phyloP scores from a whole-genome alignment of 2,329 filamentous ascomycete species.

The Scortechinia acanthostroma region DNA sequence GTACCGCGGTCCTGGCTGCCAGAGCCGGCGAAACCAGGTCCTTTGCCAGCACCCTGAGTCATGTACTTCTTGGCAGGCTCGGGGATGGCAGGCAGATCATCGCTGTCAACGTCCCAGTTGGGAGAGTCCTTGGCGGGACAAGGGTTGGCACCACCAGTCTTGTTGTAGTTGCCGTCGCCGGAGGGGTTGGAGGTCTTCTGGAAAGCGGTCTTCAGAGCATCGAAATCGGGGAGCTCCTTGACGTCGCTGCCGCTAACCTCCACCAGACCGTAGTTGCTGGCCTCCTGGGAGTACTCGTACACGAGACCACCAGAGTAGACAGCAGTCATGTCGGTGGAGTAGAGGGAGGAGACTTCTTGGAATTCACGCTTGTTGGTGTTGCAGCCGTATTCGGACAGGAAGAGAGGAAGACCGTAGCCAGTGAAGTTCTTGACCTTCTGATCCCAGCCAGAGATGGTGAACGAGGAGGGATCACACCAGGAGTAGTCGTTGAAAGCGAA shows the following conservation, averaged over 20 bases:
- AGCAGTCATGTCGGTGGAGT: constrained; percentile 72
- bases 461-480: constrained; percentile 70
- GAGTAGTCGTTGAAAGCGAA: constrained; percentile 88
- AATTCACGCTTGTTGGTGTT: constrained; percentile 76
- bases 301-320: constrained; percentile 95
- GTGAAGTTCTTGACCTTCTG: constrained; percentile 82
- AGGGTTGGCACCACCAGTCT: constrained; percentile 32
- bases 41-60: constrained; percentile 40
- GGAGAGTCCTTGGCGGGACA: constrained; percentile 38
- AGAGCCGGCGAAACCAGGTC: constrained; percentile 40
- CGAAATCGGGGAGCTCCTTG: constrained; percentile 55
- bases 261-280: constrained; percentile 75
- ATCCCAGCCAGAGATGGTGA: constrained; percentile 71
- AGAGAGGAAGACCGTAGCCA: constrained; percentile 81
- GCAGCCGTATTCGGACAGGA: constrained; percentile 94
- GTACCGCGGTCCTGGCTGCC: constrained; percentile 44
- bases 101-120: constrained; percentile 40
- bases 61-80: constrained; percentile 39
- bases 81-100: constrained; percentile 43
- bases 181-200: constrained; percentile 38
- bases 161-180: constrained; percentile 38
- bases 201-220: constrained; percentile 38
- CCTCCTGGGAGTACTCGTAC: constrained; percentile 85
- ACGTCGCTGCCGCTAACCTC: constrained; percentile 47
- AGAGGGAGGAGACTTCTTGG: constrained; percentile 71